phyloP scores from a whole-genome alignment of 2,329 filamentous ascomycete genomes.

The Uncinocarpus reesii region DNA sequence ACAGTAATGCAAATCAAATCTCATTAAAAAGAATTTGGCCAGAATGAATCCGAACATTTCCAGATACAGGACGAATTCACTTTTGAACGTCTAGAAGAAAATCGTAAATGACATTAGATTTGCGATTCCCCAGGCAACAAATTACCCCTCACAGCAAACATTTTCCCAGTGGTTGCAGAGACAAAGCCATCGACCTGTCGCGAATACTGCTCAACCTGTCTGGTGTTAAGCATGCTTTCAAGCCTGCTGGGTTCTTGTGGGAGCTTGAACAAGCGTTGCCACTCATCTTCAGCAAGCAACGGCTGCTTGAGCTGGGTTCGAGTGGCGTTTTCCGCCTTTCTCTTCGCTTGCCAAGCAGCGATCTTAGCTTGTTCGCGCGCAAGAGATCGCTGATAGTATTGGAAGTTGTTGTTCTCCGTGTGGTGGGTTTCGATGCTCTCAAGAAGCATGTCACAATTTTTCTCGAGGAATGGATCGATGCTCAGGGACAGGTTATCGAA shows the following conservation, averaged over 20 bases:
- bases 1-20: conserved; percentile 13
- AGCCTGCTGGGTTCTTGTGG: conserved; percentile 86
- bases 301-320: conserved; percentile 78
- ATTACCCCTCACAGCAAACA: conserved; percentile 84
- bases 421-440: conserved; percentile 97
- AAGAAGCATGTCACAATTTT: conserved; percentile 90
- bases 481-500: conserved; percentile 82
- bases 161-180: conserved; percentile 82
- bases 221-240: conserved; percentile 86
- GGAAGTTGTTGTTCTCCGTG: conserved; percentile 98
- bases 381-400: conserved; percentile 90
- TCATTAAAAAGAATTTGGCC: too few relatives aligned
- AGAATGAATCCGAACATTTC: conserved; percentile 5
- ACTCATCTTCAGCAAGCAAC: conserved; percentile 88
- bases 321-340: conserved; percentile 87
- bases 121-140: conserved; percentile 47
- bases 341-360: conserved; percentile 89
- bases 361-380: conserved; percentile 95
- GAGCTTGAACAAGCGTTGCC: conserved; percentile 96
- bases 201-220: conserved; percentile 96
- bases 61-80: conserved; percentile 3
- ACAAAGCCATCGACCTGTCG: conserved; percentile 95
- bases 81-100: conserved; percentile 4
- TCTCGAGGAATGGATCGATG: conserved; percentile 96
- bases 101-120: conserved; percentile 15